Evolutionary conservation across 208 protist genomes (phyloP), one percentile per base, ranked within the genome.

Genomic region (Strigomonas oncopelti): DNA sequence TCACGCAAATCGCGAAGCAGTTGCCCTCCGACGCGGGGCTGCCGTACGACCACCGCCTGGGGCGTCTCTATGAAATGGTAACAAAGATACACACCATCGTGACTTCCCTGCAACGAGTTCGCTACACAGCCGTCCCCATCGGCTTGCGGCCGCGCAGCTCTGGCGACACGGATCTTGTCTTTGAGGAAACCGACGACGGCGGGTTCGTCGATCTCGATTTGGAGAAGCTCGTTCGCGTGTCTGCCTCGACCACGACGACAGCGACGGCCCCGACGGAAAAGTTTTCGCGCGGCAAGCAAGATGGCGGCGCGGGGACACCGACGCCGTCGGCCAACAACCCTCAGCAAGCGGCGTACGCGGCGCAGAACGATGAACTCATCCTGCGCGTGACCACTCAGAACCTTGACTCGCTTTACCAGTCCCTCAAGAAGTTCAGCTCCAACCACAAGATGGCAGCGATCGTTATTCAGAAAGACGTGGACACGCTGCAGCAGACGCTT

Each of bases 381-480:
- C 63, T 91, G 27, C 81, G 74, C 5, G 81, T 84, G n/a, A 68
- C 82, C 16, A 80, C 80, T 29, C 69, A 81, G 25, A 93, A 95
- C 54, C 74, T 91, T 38, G 69, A 82, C 38, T 74, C 75, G 54
- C 61, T 91, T 22, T 71, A 91, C 61, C 76, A 81, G 53, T 74
- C 75, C 5, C 62, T 93, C 57, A 67, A 77, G 29, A 80, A 80
- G 48, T 93, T 95, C 72, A 93, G 90, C 54, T 83, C 71, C 0
- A 81, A 83, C 52, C 83, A 92, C 80, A 95, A 95, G 64, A 79
- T 90, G 61, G 80, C 82, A 1, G 84, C 85, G 14, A 95, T 95
- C 62, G 52, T 92, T 5, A 57, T 95, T 24, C 90, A 88, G 61
- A 88, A 86, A 52, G 90, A 95, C 66, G 81, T 80, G 2, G 90